Evolutionary conservation across 441 rosid species (phyloP), one percentile per base, ranked within the genome.

Genomic region (Gossypium trilobum): DNA sequence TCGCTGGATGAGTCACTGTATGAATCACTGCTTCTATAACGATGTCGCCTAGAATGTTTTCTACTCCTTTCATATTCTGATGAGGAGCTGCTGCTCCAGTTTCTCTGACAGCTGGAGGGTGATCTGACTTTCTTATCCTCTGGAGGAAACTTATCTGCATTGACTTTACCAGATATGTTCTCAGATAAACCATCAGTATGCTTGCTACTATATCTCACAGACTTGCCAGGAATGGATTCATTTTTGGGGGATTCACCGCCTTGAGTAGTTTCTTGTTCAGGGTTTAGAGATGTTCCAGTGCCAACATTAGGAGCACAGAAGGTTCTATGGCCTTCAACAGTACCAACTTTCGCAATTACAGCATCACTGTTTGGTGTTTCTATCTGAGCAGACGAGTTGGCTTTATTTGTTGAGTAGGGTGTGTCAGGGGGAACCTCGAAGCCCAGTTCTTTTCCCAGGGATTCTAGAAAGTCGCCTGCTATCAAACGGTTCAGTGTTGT

Each of bases 361-460:
- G 62, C 31, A 51, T 73, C 68, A 39, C 66, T 70, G 59, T 56
- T 46, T 52, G 67, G 44, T 68, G 74, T 63, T 73, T 83, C 89
- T 67, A 76, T 87, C 72, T 70, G 78, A 0, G 76, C 64, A 27
- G 70, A 65, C 57, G 44, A 14, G 51, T 31, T 61, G 31, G 78
- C 57, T 57, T 78, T 84, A 72, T 55, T 81, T 14, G 64, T 78
- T 4, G 83, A 19, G 75, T 79, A 69, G 3, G 89, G 81, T 33
- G 70, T 58, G 73, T 91, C 92, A 74, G 91, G 85, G 39, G 98
- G 98, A 75, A 95, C 99, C 82, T 89, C 98, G 14, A 95, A 78
- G 20, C 99, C 97, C 51, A 95, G 86, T 82, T 95, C 99, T 83
- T 89, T 95, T 70, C 99, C 99, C 69, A 92, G 70, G 16, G 98